A percentile compares a stretch with the other conserved stretches of the same genome.
phyloP scores from a whole-genome alignment of 306 rosid species.

The Prunus campanulata region DNA sequence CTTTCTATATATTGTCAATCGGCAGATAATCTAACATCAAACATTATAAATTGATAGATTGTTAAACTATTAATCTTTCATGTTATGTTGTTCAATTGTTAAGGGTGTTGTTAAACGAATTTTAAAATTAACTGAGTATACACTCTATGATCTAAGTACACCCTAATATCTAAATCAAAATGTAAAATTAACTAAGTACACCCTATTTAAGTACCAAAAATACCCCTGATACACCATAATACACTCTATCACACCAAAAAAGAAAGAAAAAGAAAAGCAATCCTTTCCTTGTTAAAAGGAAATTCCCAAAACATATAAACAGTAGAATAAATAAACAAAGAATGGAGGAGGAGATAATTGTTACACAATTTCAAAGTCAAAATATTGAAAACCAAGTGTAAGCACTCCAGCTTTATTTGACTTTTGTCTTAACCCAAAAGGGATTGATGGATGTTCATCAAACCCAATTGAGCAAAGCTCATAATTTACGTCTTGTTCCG shows the following conservation, averaged over 20 bases:
- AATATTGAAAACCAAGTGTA: conserved; percentile 20
- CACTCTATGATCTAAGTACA: too few relatives aligned
- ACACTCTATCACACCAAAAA: neutral
- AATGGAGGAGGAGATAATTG: conserved; percentile 18
- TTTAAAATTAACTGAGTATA: too few relatives aligned
- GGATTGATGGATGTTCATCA: conserved; percentile 45
- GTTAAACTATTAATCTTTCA: too few relatives aligned
- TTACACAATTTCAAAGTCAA: conserved; percentile 65
- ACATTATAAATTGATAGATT: too few relatives aligned
- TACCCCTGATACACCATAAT: too few relatives aligned
- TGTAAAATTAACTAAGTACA: too few relatives aligned
- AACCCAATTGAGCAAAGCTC: conserved; percentile 37
- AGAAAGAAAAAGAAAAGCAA: conserved; percentile 7
- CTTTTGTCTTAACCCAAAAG: conserved; percentile 31
- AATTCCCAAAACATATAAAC: neutral
- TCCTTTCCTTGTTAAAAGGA: conserved; percentile 24
- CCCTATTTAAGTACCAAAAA: too few relatives aligned
- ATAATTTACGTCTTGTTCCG: neutral
- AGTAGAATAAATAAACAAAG: neutral
- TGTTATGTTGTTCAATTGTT: too few relatives aligned
- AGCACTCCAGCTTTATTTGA: neutral
- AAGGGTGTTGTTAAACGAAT: too few relatives aligned
- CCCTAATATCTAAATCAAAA: too few relatives aligned
- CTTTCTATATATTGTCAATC: too few relatives aligned
- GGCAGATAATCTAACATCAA: too few relatives aligned